Evolutionary conservation across 179 eudicot species (phyloP).

Genomic region (Heliamphora pulchella): DNA sequence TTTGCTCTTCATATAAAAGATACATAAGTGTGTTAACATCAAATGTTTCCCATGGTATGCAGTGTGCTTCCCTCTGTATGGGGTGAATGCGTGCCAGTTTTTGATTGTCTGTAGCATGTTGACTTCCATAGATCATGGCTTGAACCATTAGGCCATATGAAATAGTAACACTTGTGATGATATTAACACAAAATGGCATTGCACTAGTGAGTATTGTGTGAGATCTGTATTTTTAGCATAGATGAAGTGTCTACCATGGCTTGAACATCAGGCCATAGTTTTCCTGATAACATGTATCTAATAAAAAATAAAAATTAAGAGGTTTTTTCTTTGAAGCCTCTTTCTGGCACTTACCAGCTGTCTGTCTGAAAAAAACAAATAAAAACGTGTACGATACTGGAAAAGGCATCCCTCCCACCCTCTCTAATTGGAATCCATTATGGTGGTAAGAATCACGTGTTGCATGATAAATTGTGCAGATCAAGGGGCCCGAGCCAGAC

Average conservation of each 20-base stretch:
- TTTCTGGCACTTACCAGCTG: neutral
- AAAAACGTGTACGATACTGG: neutral
- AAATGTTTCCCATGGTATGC: no score
- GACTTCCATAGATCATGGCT: no score
- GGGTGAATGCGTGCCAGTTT: no score
- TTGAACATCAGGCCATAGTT: neutral
- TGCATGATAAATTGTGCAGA: conserved; percentile 25
- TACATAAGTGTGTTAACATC: neutral
- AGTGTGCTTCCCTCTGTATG: no score
- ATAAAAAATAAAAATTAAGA: neutral
- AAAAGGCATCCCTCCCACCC: neutral
- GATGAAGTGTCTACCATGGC: neutral
- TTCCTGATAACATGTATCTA: no score
- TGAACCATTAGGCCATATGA: neutral
- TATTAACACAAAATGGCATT: neutral
- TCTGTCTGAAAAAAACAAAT: neutral
- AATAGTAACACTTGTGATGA: neutral
- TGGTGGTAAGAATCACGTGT: neutral
- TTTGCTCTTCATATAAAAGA: neutral
- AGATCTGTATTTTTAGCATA: neutral
- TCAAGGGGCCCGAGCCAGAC: conserved; percentile 32
- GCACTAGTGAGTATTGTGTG: neutral
- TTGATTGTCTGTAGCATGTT: no score
- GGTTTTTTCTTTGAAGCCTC: neutral
- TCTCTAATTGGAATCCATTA: neutral